Base-by-base conservation (phyloP, 2,329 filamentous ascomycete species). In the Penicillium sp. region DNA sequence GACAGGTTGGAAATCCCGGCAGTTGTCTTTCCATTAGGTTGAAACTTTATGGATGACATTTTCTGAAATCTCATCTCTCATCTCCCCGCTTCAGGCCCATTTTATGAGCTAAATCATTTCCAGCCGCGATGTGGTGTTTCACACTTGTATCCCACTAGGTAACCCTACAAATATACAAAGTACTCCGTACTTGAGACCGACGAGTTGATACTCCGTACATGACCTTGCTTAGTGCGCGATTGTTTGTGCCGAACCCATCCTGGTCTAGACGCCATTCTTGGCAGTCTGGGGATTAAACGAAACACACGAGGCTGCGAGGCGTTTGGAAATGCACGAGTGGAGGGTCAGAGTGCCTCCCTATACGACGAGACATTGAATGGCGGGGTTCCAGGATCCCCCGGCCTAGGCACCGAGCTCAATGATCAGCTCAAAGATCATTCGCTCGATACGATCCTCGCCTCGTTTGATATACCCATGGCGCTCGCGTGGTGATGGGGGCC, bases 1-100 rank as follows among this genome's bases (percentile, higher is more conserved):
- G 57, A 56, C 52, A 48, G 55, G 41, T 52, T 58, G 41, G 45
- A 45, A 53, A 55, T 46, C 56, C 45, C 56, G 52, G 46, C 31
- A 48, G 10, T 42, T 42, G 44, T 13, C 43, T 36, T 51, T 34
- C 36, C 13, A 48, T 52, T 52, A 45, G 50, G 41, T 36, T 43
- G 21, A 48, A 53, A 53, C 45, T 36, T 34, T 38, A 48, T 32
- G 22, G 21, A 34, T 16, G 24, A 29, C 46, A 34, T 22, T 36
- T 29, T 41, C 18, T 38, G 11, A 24, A 27, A 32, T 38, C 44
- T 36, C 18, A 21, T 46, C 31, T 46, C 31, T 22, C 29, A 27
- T 18, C 34, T 22, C 29, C 43, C 32, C 34, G n/a, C 24, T 29
- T 44, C 16, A 24, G 42, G 5, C 6, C 5, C n/a, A 11, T 27